phyloP scores from a whole-genome alignment of 108 stramenopile species.

The Ochromonas danica region DNA sequence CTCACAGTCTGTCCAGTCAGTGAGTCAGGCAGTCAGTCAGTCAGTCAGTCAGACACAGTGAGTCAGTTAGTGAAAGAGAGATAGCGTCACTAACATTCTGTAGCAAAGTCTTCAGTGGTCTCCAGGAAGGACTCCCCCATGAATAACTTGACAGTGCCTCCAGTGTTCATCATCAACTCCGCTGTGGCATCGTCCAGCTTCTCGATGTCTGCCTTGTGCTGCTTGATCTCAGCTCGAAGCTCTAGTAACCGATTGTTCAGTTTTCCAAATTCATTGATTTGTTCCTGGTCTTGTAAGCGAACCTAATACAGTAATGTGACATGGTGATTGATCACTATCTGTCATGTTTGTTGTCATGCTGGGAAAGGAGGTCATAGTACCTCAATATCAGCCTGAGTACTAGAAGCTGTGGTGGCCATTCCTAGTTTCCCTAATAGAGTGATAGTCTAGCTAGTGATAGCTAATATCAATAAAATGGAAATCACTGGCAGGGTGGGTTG shows the following conservation, averaged over 20 bases:
- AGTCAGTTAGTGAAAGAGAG: neutral
- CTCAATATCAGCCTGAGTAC: too few species aligned
- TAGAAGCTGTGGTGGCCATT: too few species aligned
- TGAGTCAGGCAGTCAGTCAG: neutral
- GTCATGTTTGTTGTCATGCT: too few species aligned
- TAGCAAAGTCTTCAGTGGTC: constrained; percentile 76
- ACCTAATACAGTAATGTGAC: too few species aligned
- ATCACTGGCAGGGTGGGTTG: too few species aligned
- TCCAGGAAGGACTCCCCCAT: constrained; percentile 83
- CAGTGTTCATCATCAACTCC: constrained; percentile 81
- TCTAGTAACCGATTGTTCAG: constrained; percentile 80
- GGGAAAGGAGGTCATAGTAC: too few species aligned
- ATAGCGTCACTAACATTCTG: constrained; percentile 49
- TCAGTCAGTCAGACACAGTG: neutral
- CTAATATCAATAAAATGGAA: too few species aligned
- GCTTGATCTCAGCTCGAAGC: constrained; percentile 58
- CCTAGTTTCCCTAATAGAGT: too few species aligned
- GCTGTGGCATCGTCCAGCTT: constrained; percentile 86
- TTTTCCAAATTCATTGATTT: constrained; percentile 85
- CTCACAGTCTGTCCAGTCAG: constrained; percentile 63
- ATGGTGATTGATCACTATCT: too few species aligned
- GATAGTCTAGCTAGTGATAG: too few species aligned
- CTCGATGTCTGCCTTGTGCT: constrained; percentile 71
- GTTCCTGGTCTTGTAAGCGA: constrained; percentile 77
- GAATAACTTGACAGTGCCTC: constrained; percentile 66